Conservation (phyloP, 495 filamentous ascomycete species). For the Saxophila tyrrhenica region DNA sequence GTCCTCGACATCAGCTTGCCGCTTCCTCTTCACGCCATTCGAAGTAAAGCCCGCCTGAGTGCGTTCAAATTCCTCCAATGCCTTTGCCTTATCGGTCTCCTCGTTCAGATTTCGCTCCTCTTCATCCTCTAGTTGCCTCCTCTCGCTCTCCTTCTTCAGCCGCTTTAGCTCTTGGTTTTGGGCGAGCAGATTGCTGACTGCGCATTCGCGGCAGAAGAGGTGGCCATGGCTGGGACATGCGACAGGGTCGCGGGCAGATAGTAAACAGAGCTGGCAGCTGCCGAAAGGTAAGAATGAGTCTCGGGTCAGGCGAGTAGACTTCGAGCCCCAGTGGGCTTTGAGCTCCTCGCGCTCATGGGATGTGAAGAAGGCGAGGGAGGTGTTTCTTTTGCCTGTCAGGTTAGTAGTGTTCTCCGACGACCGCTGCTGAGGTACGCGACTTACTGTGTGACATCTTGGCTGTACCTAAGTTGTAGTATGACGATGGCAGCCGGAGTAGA, state of each 20-base stretch:
- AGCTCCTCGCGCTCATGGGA: slow-evolving; percentile 78
- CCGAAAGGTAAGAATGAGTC: slow-evolving; percentile 92
- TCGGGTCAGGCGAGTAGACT: slow-evolving; percentile 72
- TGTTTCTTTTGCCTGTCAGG: slow-evolving; percentile 75
- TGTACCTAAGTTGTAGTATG: neutral
- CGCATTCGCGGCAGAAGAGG: slow-evolving; percentile 95
- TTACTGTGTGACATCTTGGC: slow-evolving; percentile 19
- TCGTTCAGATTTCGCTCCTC: slow-evolving; percentile 39
- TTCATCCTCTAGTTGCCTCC: slow-evolving; percentile 44
- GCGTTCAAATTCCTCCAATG: slow-evolving; percentile 34
- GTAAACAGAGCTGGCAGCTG: slow-evolving; percentile 79
- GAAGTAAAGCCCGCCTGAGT: slow-evolving; percentile 58
- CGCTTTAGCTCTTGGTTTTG: slow-evolving; percentile 92
- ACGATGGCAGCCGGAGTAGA: neutral
- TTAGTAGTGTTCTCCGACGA: neutral
- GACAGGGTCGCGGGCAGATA: slow-evolving; percentile 72
- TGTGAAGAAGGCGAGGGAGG: slow-evolving; percentile 91
- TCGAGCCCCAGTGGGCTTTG: slow-evolving; percentile 67
- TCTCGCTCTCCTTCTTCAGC: slow-evolving; percentile 54
- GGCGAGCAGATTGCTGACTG: slow-evolving; percentile 75
- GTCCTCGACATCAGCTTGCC: slow-evolving; percentile 74
- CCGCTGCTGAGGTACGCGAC: neutral
- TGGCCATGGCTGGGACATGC: slow-evolving; percentile 65
- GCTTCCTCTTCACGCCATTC: slow-evolving; percentile 57
- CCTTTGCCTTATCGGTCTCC: slow-evolving; percentile 36